Percentiles rank a stretch among this genome's conserved stretches.
Evolutionary conservation across 495 filamentous ascomycete genomes (phyloP).

Genomic region (Thozetella sp.): DNA sequence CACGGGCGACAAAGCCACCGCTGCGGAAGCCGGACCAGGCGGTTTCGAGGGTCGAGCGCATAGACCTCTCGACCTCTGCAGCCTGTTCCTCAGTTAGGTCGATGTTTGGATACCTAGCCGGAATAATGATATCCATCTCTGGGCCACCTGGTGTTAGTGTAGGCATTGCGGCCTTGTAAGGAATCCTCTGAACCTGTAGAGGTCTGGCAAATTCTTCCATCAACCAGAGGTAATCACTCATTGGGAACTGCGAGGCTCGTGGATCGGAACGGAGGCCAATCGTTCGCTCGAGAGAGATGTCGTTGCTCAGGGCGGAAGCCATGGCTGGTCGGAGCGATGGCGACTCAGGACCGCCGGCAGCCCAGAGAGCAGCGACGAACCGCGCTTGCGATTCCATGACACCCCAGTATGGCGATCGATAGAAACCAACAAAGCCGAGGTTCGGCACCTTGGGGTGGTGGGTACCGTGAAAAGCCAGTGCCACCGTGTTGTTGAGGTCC

Average conservation of each 20-base stretch:
- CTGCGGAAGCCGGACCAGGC: conserved; percentile 31
- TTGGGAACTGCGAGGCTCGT: conserved; percentile 69
- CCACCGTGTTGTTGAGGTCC: conserved; percentile 64
- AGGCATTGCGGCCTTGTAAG: conserved; percentile 22
- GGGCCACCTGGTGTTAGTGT: conserved; percentile 29
- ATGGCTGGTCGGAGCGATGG: conserved; percentile 21
- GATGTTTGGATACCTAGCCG: conserved; percentile 36
- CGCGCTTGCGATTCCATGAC: conserved; percentile 86
- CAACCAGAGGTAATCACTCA: conserved; percentile 78
- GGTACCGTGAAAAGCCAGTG: conserved; percentile 68
- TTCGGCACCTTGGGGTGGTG: conserved; percentile 60
- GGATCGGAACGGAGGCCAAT: conserved; percentile 40
- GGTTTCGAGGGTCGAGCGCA: conserved; percentile 30
- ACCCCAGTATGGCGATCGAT: conserved; percentile 85
- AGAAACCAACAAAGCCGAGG: conserved; percentile 83
- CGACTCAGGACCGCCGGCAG: conserved; percentile 17
- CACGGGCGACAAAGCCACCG: conserved; percentile 54
- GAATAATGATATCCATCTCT: conserved; percentile 46
- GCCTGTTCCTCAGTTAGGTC: conserved; percentile 11
- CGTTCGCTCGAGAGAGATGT: conserved; percentile 43
- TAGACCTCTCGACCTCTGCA: conserved; percentile 21
- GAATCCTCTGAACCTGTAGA: conserved; percentile 41
- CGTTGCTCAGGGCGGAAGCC: conserved; percentile 27
- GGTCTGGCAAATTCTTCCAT: conserved; percentile 70
- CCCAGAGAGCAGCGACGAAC: conserved; percentile 55